These are phyloP conservation scores for Lichenothelia convexa DNA, from an alignment of 495 filamentous ascomycete genomes.

Conservation along the genomic window DNA sequence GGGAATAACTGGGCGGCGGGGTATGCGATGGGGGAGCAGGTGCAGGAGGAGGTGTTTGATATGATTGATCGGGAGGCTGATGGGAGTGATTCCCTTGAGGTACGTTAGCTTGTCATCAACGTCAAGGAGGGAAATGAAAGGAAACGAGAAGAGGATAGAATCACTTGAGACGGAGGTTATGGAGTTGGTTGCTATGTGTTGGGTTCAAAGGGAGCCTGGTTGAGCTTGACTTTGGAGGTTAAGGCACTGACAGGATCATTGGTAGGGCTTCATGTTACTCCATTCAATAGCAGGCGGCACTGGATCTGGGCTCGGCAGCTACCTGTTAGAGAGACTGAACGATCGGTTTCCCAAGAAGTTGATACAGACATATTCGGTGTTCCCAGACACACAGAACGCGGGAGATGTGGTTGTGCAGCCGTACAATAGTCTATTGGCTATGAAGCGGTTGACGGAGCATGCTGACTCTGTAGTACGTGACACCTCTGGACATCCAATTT, in stretches of 20 bases:
- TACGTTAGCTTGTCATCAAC: too few relatives aligned
- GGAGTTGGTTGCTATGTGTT: conserved; percentile 1
- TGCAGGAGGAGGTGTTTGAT: conserved; percentile 95
- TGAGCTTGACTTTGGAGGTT: too few relatives aligned
- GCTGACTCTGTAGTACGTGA: conserved; percentile 69
- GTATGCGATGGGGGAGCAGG: conserved; percentile 75
- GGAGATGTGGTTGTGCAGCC: conserved; percentile 92
- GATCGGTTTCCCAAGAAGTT: conserved; percentile 97
- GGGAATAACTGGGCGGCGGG: conserved; percentile 97
- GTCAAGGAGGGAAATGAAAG: neutral
- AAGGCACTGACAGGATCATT: too few relatives aligned
- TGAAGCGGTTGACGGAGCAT: conserved; percentile 82
- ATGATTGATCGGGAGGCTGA: conserved; percentile 99
- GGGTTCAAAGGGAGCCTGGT: too few relatives aligned
- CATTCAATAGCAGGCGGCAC: conserved; percentile 97
- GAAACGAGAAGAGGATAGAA: neutral
- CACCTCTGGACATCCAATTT: neutral
- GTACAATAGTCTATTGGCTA: conserved; percentile 87
- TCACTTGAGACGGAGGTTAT: neutral
- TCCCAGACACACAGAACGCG: conserved; percentile 69
- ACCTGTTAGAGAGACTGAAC: conserved; percentile 88
- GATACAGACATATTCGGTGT: conserved; percentile 97
- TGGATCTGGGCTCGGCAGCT: conserved; percentile 83
- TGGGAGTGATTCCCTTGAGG: conserved; percentile 90
- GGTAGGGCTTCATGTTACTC: conserved; percentile 85